These are phyloP conservation scores for Nannizziopsis barbatae DNA, from an alignment of 2,329 filamentous ascomycete genomes.

Conservation along the genomic window DNA sequence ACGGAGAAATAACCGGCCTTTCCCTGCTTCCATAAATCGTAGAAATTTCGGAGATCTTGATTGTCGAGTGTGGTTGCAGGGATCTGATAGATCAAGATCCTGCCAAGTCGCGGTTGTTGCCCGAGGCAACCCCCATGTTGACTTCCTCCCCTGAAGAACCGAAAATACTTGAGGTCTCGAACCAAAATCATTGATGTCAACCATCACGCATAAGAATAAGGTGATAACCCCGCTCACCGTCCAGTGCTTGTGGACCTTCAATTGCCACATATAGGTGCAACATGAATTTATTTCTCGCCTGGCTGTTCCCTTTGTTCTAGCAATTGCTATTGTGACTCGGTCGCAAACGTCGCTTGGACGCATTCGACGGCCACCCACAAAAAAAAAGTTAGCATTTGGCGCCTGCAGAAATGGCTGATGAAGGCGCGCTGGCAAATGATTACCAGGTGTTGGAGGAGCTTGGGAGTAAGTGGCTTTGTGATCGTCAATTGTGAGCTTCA, in stretches of 20 bases:
- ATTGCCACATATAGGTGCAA: slow-evolving; percentile 3
- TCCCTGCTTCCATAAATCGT: too few species aligned
- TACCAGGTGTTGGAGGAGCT: slow-evolving; percentile 96
- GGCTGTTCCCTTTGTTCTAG: neutral
- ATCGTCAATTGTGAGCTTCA: neutral
- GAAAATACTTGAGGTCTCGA: neutral
- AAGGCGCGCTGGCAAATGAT: slow-evolving; percentile 58
- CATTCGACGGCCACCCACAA: neutral
- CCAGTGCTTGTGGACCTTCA: neutral
- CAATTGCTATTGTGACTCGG: neutral
- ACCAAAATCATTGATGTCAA: neutral
- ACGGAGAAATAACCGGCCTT: too few species aligned
- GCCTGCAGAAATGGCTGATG: slow-evolving; percentile 30
- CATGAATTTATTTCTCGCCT: neutral
- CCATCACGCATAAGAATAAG: neutral
- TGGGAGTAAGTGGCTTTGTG: slow-evolving; percentile 56
- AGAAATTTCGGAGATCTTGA: too few species aligned
- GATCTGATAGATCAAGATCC: slow-evolving; percentile 1
- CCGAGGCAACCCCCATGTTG: slow-evolving; percentile 14
- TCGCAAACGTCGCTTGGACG: neutral
- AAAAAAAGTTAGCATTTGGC: neutral
- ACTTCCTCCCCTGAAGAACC: neutral
- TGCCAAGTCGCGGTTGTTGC: slow-evolving; percentile 15
- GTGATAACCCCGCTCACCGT: slow-evolving; percentile 1
- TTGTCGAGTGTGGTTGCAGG: too few species aligned